Percentiles rank a stretch among this genome's conserved stretches.
phyloP scores from a whole-genome alignment of 495 filamentous ascomycete genomes.

The Tuber magnatum region DNA sequence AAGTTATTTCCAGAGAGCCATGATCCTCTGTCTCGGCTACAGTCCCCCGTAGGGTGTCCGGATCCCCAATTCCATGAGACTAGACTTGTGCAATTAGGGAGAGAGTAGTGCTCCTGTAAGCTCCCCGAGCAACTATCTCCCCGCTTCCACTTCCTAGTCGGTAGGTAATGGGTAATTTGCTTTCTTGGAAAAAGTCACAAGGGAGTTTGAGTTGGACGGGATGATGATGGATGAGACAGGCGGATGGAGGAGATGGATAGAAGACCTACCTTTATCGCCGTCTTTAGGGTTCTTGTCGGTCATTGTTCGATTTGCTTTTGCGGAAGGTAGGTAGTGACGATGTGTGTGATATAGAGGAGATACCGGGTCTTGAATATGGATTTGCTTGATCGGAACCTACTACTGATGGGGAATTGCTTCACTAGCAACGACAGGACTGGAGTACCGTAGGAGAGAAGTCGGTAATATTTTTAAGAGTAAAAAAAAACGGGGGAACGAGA shows the following conservation, averaged over 20 bases:
- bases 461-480: slow-evolving; percentile 4
- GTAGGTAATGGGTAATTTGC: slow-evolving; percentile 2
- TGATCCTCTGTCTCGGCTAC: slow-evolving; percentile 54
- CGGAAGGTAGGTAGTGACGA: background rate
- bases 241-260: slow-evolving; percentile 17
- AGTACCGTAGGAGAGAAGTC: background rate
- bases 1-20: slow-evolving; percentile 53
- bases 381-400: slow-evolving; percentile 9
- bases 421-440: background rate
- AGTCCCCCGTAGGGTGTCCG: slow-evolving; percentile 49
- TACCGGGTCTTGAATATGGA: slow-evolving; percentile 15
- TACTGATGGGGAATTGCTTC: background rate
- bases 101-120: slow-evolving; percentile 6
- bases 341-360: slow-evolving; percentile 4
- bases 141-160: slow-evolving; percentile 3
- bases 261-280: slow-evolving; percentile 46
- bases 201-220: background rate
- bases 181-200: background rate
- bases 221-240: slow-evolving; percentile 5
- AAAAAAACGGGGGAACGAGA: slow-evolving; percentile 15
- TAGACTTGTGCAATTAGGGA: slow-evolving; percentile 32
- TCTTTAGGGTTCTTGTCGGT: slow-evolving; percentile 41
- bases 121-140: slow-evolving; percentile 19
- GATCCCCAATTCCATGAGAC: slow-evolving; percentile 56
- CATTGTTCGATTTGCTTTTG: slow-evolving; percentile 18